Base-by-base conservation (phyloP, 2,329 filamentous ascomycete genomes). In the Pseudohalonectria lignicola region DNA sequence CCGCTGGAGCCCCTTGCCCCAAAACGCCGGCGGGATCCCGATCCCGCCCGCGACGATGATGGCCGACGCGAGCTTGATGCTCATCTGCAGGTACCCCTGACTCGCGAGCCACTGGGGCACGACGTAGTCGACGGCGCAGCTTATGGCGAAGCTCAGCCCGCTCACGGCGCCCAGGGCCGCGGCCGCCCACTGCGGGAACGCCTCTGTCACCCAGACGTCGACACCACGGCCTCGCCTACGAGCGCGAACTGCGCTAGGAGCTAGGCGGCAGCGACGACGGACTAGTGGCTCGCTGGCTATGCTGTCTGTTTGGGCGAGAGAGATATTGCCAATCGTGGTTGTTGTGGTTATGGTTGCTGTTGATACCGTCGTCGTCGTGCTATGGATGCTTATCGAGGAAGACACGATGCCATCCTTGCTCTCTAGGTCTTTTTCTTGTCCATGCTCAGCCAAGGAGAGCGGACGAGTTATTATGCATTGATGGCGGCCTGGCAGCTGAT, bases 121-220 rank as follows among this genome's bases (percentile, higher is more conserved):
- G n/a, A 36, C 37, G 31, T 32, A 35, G 19, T 41, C 43, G 28
- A 47, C 39, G 20, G 34, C 38, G 30, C 41, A 45, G 34, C 40
- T 43, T 15, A 42, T 10, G 41, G 13, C 39, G 31, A 47, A 46
- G 40, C 43, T 46, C n/a, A 43, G 32, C 18, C 42, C 47, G 11
- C 43, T 43, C 3, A 49, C 43, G n/a, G 45, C 41, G 1, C 39
- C 40, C 19, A 49, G 37, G 10, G 41, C 46, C 4, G 49, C 47
- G 1, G 50, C 47, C 2, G 49, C 49, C 48, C 49, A 51, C 19
- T 45, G 45, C 4, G 50, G 50, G 21, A 52, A 49, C 1, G 49
- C 47, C 25, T 52, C 50, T 10, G 49, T 50, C 7, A 51, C 41
- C 50, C 50, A 52, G 16, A 51, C 8, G 47, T 45, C 15, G 43